phyloP scores from a whole-genome alignment of 176 grass and related monocot genomes.

The Oryza punctata region DNA sequence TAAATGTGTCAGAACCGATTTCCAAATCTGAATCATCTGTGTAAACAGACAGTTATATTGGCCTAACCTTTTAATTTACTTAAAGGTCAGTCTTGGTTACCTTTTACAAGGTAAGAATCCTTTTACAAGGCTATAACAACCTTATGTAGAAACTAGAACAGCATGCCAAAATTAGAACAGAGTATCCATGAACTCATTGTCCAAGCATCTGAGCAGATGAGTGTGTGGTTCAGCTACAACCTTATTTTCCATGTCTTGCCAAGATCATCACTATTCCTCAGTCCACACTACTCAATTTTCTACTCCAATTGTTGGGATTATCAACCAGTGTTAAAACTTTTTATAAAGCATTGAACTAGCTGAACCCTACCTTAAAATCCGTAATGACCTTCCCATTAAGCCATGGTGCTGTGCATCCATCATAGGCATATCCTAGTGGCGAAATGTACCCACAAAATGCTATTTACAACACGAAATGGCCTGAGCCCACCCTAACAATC shows the following conservation, averaged over 20 bases:
- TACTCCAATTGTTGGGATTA: constrained; percentile 6
- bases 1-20: too few relatives aligned
- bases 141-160: too few relatives aligned
- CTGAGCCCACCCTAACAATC: neutral
- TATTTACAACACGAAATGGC: constrained; percentile 1
- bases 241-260: neutral
- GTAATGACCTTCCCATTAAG: neutral
- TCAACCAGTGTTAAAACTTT: neutral
- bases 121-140: too few relatives aligned
- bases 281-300: neutral
- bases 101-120: too few relatives aligned
- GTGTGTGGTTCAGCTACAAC: neutral
- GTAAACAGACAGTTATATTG: too few relatives aligned
- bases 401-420: neutral
- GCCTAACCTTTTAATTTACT: too few relatives aligned
- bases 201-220: constrained; percentile 25
- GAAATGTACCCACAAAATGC: neutral
- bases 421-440: neutral
- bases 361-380: constrained; percentile 28
- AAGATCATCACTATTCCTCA: neutral
- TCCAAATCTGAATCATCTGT: too few relatives aligned
- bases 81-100: too few relatives aligned
- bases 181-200: neutral
- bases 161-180: too few relatives aligned
- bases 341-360: neutral